Conservation (phyloP, 2,329 filamentous ascomycete species). For the Acrocalymma vagum region DNA sequence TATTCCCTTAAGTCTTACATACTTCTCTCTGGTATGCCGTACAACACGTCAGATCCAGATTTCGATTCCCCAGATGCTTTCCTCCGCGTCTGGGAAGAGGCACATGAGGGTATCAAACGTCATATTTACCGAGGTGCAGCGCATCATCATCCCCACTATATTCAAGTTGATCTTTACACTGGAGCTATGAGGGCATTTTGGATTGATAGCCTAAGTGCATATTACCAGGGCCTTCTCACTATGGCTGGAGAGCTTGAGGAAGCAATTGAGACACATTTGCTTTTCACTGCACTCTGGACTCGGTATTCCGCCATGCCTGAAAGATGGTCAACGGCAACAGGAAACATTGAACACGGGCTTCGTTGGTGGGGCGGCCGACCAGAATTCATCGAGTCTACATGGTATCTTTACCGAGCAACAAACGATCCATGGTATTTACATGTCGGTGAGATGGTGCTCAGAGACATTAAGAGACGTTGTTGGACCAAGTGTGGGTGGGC, state of each 20-base stretch:
- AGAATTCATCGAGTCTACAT: slow-evolving; percentile 97
- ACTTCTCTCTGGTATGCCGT: slow-evolving; percentile 76
- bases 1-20: slow-evolving; percentile 96
- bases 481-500: slow-evolving; percentile 94
- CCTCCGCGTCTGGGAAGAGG: slow-evolving; percentile 81
- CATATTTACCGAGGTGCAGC: slow-evolving; percentile 83
- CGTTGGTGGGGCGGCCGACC: slow-evolving; percentile 96
- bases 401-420: slow-evolving; percentile 93
- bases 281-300: slow-evolving; percentile 94
- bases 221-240: slow-evolving; percentile 88
- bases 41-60: slow-evolving; percentile 59
- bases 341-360: slow-evolving; percentile 83
- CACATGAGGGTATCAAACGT: slow-evolving; percentile 85
- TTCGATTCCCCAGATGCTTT: slow-evolving; percentile 79
- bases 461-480: slow-evolving; percentile 87
- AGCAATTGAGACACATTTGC: slow-evolving; percentile 86
- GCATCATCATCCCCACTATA: slow-evolving; percentile 88
- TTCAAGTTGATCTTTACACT: slow-evolving; percentile 87
- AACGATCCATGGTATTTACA: slow-evolving; percentile 96
- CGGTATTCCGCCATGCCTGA: slow-evolving; percentile 94
- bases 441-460: slow-evolving; percentile 92
- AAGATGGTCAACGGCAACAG: slow-evolving; percentile 87
- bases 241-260: slow-evolving; percentile 90
- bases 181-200: slow-evolving; percentile 90
- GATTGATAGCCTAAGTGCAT: slow-evolving; percentile 96